Evolutionary conservation across 441 rosid genomes (phyloP).

Genomic region (Rhodomyrtus psidioides): DNA sequence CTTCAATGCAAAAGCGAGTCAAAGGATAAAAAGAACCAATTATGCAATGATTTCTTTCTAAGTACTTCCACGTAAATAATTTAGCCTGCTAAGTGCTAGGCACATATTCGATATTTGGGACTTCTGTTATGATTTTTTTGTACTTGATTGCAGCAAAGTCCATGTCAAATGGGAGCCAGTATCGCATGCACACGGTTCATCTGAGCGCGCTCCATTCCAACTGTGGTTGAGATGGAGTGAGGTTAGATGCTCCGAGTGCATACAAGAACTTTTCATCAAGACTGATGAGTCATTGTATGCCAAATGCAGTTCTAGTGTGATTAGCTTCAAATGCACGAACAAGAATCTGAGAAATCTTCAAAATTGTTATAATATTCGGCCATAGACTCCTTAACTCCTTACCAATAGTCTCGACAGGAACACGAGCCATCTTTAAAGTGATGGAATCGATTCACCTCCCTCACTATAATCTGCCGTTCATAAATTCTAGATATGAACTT

Average conservation of each 20-base stretch:
- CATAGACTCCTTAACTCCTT: not conserved
- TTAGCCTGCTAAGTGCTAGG: not conserved
- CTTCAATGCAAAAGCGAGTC: not conserved
- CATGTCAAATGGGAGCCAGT: not conserved
- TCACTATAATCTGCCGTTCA: slow-evolving; percentile 5
- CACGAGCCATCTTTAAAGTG: slow-evolving; percentile 14
- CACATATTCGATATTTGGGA: not conserved
- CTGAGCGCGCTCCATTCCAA: not conserved
- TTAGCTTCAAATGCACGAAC: not conserved
- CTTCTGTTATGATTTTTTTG: not conserved
- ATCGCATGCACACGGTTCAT: not conserved
- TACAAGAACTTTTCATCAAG: not conserved
- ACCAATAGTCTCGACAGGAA: slow-evolving; percentile 16
- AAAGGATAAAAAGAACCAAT: not conserved
- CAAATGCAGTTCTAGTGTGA: not conserved
- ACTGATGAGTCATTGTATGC: not conserved
- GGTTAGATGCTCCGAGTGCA: not conserved
- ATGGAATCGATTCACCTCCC: slow-evolving; percentile 17
- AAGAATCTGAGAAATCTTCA: not conserved
- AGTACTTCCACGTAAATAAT: not conserved
- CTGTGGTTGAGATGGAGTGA: not conserved
- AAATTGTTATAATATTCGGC: not conserved
- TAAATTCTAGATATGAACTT: slow-evolving; percentile 9
- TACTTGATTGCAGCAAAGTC: not conserved
- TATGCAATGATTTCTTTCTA: not conserved